Base-by-base conservation (phyloP, 441 rosid species). In the Viola pubescens region DNA sequence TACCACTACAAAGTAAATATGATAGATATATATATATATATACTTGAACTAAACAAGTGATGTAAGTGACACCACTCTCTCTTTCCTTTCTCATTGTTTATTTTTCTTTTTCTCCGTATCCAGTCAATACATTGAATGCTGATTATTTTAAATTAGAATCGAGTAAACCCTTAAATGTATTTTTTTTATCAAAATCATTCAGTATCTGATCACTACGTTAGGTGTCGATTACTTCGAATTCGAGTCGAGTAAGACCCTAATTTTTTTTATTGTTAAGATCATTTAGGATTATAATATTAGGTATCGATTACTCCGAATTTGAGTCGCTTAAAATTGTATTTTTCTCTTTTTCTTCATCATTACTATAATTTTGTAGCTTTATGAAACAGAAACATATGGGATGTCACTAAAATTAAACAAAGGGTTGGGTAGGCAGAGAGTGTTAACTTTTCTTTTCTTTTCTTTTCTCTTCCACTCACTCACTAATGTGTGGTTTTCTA, bases 331-430 rank as follows among this genome's bases (percentile, higher is more conserved):
- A 63, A 63, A 54, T 37, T 39, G 37, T 45, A 47, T 58, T 50
- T 51, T 34, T 43, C 55, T 52, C 58, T 66, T 64, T 59, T 65
- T 68, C 60, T 69, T 72, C 3, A 26, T 26, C 2, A 26, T 69
- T 55, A 58, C 55, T 62, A 76, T 74, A 53, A 45, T 60, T 68
- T 62, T 69, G 11, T 59, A 59, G 54, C 77, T 70, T 75, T 60
- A 60, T 51, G 72, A 59, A 73, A 53, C 73, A 79, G 75, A 74
- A 74, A 74, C 75, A 69, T 74, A 69, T 62, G 81, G 72, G 46
- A 19, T 62, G 64, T 60, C 81, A 68, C 67, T 68, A 66, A 68
- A 64, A 70, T 63, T 72, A 72, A 66, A 75, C 67, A 42, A 64
- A 4, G 11, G 9, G 46, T 6, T 26, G 34, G 34, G 34, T 26